A percentile compares a stretch with the other conserved stretches of the same genome.
These are phyloP conservation scores for Solanum etuberosum DNA, from an alignment of 257 asterid genomes.

Conservation along the genomic window DNA sequence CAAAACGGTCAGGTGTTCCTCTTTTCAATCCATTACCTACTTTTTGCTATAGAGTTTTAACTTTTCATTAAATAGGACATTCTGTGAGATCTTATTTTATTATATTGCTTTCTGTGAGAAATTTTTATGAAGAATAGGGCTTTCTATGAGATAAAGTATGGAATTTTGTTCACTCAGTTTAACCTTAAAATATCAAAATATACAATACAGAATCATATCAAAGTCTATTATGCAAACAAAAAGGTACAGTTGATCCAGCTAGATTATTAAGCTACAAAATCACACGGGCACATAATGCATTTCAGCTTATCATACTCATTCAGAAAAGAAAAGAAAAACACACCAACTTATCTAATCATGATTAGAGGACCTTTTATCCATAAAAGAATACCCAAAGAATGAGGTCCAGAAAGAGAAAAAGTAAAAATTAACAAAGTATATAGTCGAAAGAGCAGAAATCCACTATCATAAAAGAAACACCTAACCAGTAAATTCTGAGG, in stretches of 20 bases:
- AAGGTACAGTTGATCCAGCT: background rate
- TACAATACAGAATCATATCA: background rate
- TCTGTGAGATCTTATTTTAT: background rate
- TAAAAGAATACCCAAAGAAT: background rate
- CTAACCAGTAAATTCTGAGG: slow-evolving; percentile 96
- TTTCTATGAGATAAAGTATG: background rate
- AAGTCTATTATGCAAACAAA: background rate
- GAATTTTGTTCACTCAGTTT: background rate
- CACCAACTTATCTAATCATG: background rate
- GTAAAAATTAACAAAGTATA: background rate
- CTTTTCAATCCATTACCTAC: background rate
- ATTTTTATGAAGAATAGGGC: background rate
- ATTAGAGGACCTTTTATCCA: background rate
- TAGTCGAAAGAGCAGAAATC: background rate
- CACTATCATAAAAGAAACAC: slow-evolving; percentile 7
- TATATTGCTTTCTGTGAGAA: background rate
- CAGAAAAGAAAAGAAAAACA: background rate
- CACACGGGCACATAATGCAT: background rate
- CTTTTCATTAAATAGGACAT: background rate
- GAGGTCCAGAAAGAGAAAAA: background rate
- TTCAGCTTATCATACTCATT: background rate
- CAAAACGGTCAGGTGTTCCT: background rate
- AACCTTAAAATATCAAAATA: background rate
- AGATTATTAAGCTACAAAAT: background rate
- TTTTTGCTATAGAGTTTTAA: background rate